Evolutionary conservation across 2,329 filamentous ascomycete species (phyloP).

Genomic region (Scleromitrula shiraiana): DNA sequence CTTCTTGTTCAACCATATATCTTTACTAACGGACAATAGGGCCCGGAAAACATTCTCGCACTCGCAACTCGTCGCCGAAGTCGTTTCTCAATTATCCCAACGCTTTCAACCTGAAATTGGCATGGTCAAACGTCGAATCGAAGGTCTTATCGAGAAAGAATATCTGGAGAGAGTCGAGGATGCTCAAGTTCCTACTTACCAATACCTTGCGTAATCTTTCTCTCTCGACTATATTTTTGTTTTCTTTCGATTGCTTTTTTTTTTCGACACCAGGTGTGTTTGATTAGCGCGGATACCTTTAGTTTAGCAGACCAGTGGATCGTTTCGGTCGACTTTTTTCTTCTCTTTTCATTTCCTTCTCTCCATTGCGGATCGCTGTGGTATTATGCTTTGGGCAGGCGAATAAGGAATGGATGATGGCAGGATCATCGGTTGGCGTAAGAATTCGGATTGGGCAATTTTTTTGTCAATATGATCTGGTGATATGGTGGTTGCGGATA

Average conservation of each 20-base stretch:
- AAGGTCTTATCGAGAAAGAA: slow-evolving; percentile 67
- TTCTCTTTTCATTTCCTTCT: neutral
- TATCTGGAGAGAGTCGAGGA: slow-evolving; percentile 72
- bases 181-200: slow-evolving; percentile 53
- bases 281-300: too few species aligned
- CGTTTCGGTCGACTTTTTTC: neutral
- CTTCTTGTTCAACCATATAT: neutral
- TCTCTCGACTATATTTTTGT: too few species aligned
- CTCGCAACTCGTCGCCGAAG: slow-evolving; percentile 61
- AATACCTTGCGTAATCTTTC: slow-evolving; percentile 54
- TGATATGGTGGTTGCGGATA: too few species aligned
- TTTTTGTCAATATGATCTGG: too few species aligned
- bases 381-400: too few species aligned
- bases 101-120: slow-evolving; percentile 70
- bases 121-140: slow-evolving; percentile 76
- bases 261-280: neutral
- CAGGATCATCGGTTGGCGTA: too few species aligned
- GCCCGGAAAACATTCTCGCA: slow-evolving; percentile 67
- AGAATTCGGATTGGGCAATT: too few species aligned
- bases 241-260: too few species aligned
- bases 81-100: slow-evolving; percentile 57
- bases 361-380: too few species aligned
- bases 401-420: too few species aligned
- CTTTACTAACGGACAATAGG: slow-evolving; percentile 41
- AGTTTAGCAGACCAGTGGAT: neutral